Percentiles rank a stretch among this genome's conserved stretches.
Conservation (phyloP, 1,139 yeast species). For the Blastobotrys raffinosifermentans region DNA sequence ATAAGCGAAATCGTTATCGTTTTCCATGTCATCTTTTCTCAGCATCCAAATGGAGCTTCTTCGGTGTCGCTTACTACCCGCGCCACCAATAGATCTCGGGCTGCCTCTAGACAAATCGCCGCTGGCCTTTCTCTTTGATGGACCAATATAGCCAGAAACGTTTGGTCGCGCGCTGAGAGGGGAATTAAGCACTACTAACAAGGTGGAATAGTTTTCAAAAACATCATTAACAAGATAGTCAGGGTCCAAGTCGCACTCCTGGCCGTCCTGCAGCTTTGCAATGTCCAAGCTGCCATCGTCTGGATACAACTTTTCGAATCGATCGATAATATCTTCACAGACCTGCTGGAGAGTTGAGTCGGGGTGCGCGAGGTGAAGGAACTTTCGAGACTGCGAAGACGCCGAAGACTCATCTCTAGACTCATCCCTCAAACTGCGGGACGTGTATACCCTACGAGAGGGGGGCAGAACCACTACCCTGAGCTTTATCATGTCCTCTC, state of each 20-base stretch:
- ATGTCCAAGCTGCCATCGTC: slow-evolving; percentile 44
- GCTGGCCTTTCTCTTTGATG: slow-evolving; percentile 9
- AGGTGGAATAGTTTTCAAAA: slow-evolving; percentile 49
- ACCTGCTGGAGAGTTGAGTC: slow-evolving; percentile 42
- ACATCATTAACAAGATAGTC: slow-evolving; percentile 62
- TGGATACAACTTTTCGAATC: slow-evolving; percentile 61
- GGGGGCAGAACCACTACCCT: slow-evolving; percentile 40
- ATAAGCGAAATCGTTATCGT: slow-evolving; percentile 6
- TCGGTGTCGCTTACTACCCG: slow-evolving; percentile 5
- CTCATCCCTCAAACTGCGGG: slow-evolving; percentile 18
- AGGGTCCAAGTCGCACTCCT: slow-evolving; percentile 70
- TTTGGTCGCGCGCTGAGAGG: slow-evolving; percentile 1
- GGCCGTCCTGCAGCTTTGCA: slow-evolving; percentile 54
- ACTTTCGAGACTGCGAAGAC: slow-evolving; percentile 31
- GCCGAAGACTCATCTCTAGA: slow-evolving; percentile 3
- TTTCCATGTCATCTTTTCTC: slow-evolving; percentile 2
- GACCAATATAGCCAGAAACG: not conserved
- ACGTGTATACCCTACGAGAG: slow-evolving; percentile 20
- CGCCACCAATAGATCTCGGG: not conserved
- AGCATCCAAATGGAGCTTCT: slow-evolving; percentile 19
- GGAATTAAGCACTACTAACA: slow-evolving; percentile 26
- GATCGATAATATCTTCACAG: slow-evolving; percentile 43
- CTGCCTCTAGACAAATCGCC: slow-evolving; percentile 6
- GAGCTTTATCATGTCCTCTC: slow-evolving; percentile 38
- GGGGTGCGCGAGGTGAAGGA: slow-evolving; percentile 55